Evolutionary conservation across 2,329 filamentous ascomycete genomes (phyloP).

Genomic region (Aspergillus clavatus): DNA sequence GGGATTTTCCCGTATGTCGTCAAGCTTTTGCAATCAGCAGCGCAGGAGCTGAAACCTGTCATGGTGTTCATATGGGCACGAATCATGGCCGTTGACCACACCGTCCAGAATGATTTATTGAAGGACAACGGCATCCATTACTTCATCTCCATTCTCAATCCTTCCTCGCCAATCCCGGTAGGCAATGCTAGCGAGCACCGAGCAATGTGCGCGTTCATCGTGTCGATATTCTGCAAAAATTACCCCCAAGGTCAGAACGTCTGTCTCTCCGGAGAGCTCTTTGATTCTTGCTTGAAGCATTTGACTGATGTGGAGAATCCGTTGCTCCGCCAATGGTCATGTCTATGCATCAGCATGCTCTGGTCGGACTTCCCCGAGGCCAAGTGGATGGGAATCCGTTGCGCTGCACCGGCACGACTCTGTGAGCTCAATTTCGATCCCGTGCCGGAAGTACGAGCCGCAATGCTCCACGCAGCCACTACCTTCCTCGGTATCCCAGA

Average conservation of each 20-base stretch:
- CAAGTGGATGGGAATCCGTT: constrained; percentile 92
- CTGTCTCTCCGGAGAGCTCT: constrained; percentile 84
- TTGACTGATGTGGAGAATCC: constrained; percentile 82
- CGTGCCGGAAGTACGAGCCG: constrained; percentile 86
- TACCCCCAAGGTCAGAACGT: constrained; percentile 89
- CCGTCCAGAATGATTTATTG: constrained; percentile 86
- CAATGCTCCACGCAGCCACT: constrained; percentile 89
- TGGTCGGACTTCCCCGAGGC: constrained; percentile 89
- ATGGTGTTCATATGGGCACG: constrained; percentile 99
- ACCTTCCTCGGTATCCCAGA: constrained; percentile 93
- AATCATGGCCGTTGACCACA: constrained; percentile 89
- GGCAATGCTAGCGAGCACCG: constrained; percentile 90
- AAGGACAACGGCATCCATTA: constrained; percentile 98
- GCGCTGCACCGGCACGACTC: constrained; percentile 75
- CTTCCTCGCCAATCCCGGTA: constrained; percentile 74
- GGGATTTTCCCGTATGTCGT: constrained; percentile 99
- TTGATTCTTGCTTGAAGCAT: constrained; percentile 80
- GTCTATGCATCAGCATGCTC: constrained; percentile 88
- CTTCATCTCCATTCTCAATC: constrained; percentile 88
- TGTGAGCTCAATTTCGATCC: constrained; percentile 77
- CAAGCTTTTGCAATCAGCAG: constrained; percentile 91
- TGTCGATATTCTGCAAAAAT: constrained; percentile 93
- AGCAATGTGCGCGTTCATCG: constrained; percentile 97
- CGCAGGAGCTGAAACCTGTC: constrained; percentile 88
- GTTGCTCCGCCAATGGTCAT: constrained; percentile 89